A percentile compares a stretch with the other conserved stretches of the same genome.
phyloP scores from a whole-genome alignment of 2,329 filamentous ascomycete species.

The Trichoderma hamatum region DNA sequence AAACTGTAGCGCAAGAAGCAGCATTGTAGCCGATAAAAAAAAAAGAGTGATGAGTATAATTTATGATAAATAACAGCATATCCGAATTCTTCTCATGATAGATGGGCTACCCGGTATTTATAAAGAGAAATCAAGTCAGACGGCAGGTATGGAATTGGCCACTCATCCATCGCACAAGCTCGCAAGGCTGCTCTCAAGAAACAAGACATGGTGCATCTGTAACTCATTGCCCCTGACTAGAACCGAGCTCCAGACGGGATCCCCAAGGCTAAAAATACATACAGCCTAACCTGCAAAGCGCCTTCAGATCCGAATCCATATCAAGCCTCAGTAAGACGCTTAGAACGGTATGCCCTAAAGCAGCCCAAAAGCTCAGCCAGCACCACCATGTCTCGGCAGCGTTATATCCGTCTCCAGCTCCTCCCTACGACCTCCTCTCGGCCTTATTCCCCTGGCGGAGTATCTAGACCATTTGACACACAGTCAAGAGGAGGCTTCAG shows the following conservation, averaged over 20 bases:
- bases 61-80: background rate
- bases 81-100: background rate
- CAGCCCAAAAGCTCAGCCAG: background rate
- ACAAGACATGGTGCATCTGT: conserved; percentile 24
- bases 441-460: background rate
- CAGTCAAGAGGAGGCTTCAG: conserved; percentile 24
- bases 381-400: conserved; percentile 11
- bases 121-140: background rate
- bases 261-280: background rate
- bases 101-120: background rate
- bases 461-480: background rate
- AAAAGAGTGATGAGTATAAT: background rate
- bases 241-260: background rate
- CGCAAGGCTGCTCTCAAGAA: background rate
- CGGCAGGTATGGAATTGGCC: background rate
- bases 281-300: background rate
- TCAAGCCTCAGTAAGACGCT: background rate
- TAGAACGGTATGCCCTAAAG: background rate
- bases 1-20: background rate
- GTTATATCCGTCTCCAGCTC: background rate
- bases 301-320: background rate
- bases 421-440: background rate
- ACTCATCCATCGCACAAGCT: background rate
- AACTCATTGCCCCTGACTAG: conserved; percentile 12
- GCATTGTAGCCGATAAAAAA: conserved; percentile 14